A percentile compares a stretch with the other conserved stretches of the same genome.
Conservation (phyloP, 2,329 filamentous ascomycete genomes). For the Corinectria fuckeliana region DNA sequence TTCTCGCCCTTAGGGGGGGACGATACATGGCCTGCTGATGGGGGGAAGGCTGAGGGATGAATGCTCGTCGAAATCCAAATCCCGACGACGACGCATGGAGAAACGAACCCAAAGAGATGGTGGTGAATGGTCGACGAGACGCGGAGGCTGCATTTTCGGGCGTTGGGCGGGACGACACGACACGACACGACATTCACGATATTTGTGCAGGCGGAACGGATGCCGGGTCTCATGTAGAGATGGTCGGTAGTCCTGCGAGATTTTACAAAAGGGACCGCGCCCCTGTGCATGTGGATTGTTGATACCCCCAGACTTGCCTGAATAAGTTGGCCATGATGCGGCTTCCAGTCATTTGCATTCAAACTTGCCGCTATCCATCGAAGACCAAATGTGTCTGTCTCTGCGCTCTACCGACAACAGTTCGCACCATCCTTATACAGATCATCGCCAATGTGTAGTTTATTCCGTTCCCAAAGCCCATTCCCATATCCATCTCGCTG, state of each 20-base stretch:
- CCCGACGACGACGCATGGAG: background rate
- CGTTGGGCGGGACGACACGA: slow-evolving; percentile 10
- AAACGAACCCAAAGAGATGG: background rate
- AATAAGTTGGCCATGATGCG: slow-evolving; percentile 3
- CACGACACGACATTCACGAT: slow-evolving; percentile 6
- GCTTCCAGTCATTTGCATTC: slow-evolving; percentile 16
- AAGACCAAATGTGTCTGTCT: slow-evolving; percentile 3
- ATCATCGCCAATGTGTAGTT: background rate
- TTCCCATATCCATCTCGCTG: background rate
- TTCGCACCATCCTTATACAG: background rate
- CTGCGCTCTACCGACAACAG: background rate
- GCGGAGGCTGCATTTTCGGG: slow-evolving; percentile 22
- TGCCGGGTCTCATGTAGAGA: slow-evolving; percentile 10
- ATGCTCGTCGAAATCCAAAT: background rate
- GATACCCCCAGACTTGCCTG: slow-evolving; percentile 9
- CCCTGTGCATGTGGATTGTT: background rate
- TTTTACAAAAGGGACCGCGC: background rate
- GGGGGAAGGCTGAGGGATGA: background rate
- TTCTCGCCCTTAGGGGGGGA: slow-evolving; percentile 91
- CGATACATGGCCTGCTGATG: slow-evolving; percentile 27
- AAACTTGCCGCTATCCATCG: slow-evolving; percentile 14
- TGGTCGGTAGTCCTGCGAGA: background rate
- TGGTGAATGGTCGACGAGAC: slow-evolving; percentile 1
- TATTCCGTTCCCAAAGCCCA: background rate
- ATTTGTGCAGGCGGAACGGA: slow-evolving; percentile 13